A percentile compares a stretch with the other conserved stretches of the same genome.
phyloP scores from a whole-genome alignment of 345 rosid species.

The Brassica nigra region DNA sequence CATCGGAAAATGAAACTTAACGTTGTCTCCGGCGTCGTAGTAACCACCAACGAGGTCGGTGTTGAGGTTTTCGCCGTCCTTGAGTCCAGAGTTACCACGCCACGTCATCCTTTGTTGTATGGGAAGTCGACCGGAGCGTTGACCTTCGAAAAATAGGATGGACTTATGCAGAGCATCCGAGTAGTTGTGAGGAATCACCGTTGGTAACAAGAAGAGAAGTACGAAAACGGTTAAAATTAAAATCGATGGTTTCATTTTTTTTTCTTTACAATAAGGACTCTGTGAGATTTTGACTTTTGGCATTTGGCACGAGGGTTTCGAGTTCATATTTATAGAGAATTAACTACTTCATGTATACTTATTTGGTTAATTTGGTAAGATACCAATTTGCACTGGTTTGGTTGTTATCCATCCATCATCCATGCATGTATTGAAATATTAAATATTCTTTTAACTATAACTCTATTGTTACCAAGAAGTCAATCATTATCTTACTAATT shows the following conservation, averaged over 20 bases:
- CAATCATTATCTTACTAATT: not conserved
- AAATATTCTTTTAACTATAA: not conserved
- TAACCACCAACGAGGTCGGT: conserved; percentile 82
- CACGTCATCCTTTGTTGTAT: conserved; percentile 64
- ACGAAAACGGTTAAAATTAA: not conserved
- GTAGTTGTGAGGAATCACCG: conserved; percentile 56
- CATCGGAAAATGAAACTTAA: conserved; percentile 92
- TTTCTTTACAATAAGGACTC: not conserved
- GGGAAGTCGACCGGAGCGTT: conserved; percentile 81
- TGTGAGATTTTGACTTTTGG: conserved; percentile 12
- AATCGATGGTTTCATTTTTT: not conserved
- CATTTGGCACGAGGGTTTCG: not conserved
- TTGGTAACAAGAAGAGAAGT: conserved; percentile 19
- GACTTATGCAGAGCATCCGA: conserved; percentile 74
- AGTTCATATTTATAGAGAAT: conserved; percentile 23
- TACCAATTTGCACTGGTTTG: conserved; percentile 11
- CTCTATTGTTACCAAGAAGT: not conserved
- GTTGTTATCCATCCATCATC: not conserved
- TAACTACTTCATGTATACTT: conserved; percentile 1
- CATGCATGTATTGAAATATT: not conserved
- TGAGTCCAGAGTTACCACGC: conserved; percentile 70
- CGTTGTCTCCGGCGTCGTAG: conserved; percentile 94
- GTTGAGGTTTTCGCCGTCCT: conserved; percentile 65
- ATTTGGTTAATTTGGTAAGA: conserved; percentile 18
- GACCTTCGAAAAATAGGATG: conserved; percentile 95